Conservation (phyloP, 208 protist genomes). For the Crithidia fasciculata region DNA sequence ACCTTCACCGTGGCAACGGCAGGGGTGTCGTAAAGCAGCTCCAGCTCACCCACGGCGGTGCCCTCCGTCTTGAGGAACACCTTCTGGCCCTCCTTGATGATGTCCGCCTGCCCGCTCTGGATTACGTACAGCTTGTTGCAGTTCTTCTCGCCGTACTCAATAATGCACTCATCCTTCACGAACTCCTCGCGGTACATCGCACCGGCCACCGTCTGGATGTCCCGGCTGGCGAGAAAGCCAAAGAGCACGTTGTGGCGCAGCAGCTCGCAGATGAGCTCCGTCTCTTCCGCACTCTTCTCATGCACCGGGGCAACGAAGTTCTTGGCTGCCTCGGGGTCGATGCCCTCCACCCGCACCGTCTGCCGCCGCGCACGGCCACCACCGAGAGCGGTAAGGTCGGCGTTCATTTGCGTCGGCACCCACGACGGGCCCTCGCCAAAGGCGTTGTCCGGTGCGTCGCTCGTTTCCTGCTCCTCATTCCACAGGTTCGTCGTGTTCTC, state of each 20-base stretch:
- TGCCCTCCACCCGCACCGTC: constrained; percentile 80
- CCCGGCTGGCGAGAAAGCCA: constrained; percentile 74
- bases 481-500: constrained; percentile 84
- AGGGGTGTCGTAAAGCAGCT: constrained; percentile 91
- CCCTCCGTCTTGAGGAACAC: constrained; percentile 90
- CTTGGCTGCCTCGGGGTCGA: constrained; percentile 86
- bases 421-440: constrained; percentile 79
- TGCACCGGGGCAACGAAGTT: constrained; percentile 77
- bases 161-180: constrained; percentile 77
- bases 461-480: constrained; percentile 48
- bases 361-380: constrained; percentile 72
- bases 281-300: constrained; percentile 82
- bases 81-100: constrained; percentile 90
- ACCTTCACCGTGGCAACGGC: constrained; percentile 87
- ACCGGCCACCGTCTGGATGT: constrained; percentile 69
- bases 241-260: constrained; percentile 90
- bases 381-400: constrained; percentile 80
- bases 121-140: constrained; percentile 92
- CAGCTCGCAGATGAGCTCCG: constrained; percentile 74
- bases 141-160: constrained; percentile 69
- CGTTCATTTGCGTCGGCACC: constrained; percentile 59
- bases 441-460: constrained; percentile 21
- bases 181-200: constrained; percentile 86
- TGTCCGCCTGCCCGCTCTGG: constrained; percentile 78
- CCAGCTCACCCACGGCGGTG: constrained; percentile 87